Base-by-base conservation (phyloP, 129 eudicot genomes). In the Escallonia rubra region DNA sequence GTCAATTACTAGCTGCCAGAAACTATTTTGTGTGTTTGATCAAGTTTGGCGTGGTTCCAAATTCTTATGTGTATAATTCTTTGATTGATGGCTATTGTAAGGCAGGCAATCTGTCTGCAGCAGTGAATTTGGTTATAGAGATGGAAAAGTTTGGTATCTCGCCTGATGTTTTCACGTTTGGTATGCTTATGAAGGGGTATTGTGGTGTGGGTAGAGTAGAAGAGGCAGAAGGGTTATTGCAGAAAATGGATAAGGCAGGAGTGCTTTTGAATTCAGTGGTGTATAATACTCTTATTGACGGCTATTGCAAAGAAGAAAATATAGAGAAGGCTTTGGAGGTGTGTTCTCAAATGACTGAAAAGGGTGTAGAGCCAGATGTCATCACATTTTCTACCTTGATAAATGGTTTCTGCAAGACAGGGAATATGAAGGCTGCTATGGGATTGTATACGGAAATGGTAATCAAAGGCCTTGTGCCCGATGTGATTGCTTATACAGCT, bases 391-490 rank as follows among this genome's bases (percentile, higher is more conserved):
- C 86, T 55, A 86, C 85, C 42, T 78, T 93, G 58, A 89, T 93
- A 64, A 79, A 93, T 47, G 96, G 96, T 51, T 82, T 81, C 66
- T 81, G 91, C 77, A 79, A 81, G 74, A 50, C 66, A 44, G 69
- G 87, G 53, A 71, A 86, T 53, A 67, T 89, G 76, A 84, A 84
- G 65, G 81, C 90, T 76, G 96, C 98, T 39, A 84, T 80, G 89
- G 92, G 95, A 13, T 65, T 93, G 62, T 84, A 86, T 78, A 61
- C 77, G 3, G 98, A 93, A 80, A 93, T 93, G 96, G 61, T 61
- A 42, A 84, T 89, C 34, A 93, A 86, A 77, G 92, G 95, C 46
- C 62, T 79, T 63, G 78, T 74, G 61, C 88, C 95, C 10, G 91
- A 89, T 78, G 89, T 89, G 73, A 91, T 93, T 47, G 75, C 81